phyloP scores from a whole-genome alignment of 2,329 filamentous ascomycete species.

The Chaetoscypha palmicola region DNA sequence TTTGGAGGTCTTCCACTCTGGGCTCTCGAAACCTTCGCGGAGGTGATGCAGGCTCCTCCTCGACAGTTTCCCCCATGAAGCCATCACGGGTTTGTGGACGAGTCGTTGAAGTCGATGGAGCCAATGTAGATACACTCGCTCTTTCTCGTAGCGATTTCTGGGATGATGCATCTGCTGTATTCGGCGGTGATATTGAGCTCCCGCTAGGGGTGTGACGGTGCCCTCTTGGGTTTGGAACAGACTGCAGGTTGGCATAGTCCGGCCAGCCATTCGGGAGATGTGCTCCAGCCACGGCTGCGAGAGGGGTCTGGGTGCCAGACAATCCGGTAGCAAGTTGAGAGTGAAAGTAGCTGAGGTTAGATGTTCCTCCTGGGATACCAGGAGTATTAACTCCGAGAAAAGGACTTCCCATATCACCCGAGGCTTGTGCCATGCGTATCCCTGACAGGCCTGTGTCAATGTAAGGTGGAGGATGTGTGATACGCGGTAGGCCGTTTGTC shows the following conservation, averaged over 20 bases:
- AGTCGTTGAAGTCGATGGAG: conserved; percentile 46
- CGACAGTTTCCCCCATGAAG: conserved; percentile 26
- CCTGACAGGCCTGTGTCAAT: conserved; percentile 35
- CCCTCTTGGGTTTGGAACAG: conserved; percentile 13
- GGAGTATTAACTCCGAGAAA: conserved; percentile 55
- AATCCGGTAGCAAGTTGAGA: conserved; percentile 64
- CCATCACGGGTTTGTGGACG: conserved; percentile 52
- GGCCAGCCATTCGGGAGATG: conserved; percentile 49
- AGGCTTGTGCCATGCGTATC: conserved; percentile 22
- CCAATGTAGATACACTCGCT: conserved; percentile 55
- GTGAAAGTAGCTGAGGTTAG: conserved; percentile 77
- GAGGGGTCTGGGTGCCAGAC: conserved; percentile 70
- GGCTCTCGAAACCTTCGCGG: conserved; percentile 60
- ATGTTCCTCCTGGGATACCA: conserved; percentile 63
- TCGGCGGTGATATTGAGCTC: conserved; percentile 27
- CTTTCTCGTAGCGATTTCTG: conserved; percentile 44
- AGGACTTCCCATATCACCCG: conserved; percentile 44
- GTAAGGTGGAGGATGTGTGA: conserved; percentile 31
- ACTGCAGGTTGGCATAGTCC: conserved; percentile 24
- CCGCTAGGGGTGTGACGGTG: conserved; percentile 28
- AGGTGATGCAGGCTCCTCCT: conserved; percentile 31
- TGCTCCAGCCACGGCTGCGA: conserved; percentile 71
- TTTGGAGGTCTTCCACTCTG: conserved; percentile 79
- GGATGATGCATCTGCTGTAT: conserved; percentile 37
- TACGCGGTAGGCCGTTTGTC: conserved; percentile 24